Evolutionary conservation across 331 rosid species (phyloP).

Genomic region (Telfairia occidentalis): DNA sequence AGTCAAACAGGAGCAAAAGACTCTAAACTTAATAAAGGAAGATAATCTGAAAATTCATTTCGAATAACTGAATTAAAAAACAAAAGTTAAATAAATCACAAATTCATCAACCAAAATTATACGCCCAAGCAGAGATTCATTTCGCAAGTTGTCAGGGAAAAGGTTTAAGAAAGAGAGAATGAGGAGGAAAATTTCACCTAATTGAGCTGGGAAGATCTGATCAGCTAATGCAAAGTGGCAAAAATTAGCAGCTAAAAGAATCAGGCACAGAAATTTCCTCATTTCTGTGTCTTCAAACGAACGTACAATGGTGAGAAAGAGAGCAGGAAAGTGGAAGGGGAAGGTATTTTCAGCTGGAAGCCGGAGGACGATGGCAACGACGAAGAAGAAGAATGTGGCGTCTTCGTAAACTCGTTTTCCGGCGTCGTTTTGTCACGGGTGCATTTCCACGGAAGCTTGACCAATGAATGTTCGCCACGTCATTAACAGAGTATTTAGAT

Average conservation of each 20-base stretch:
- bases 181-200: background rate
- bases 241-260: background rate
- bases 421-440: background rate
- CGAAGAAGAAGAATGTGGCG: background rate
- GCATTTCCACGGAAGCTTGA: background rate
- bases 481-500: background rate
- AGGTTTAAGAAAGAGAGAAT: background rate
- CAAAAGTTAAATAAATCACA: background rate
- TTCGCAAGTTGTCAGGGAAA: background rate
- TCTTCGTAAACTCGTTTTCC: background rate
- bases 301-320: background rate
- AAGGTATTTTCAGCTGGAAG: background rate
- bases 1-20: background rate
- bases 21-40: background rate
- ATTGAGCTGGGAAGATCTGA: slow-evolving; percentile 11
- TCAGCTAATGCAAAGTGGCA: background rate
- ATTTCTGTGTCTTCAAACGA: background rate
- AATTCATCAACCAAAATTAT: background rate
- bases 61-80: background rate
- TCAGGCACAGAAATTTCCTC: background rate
- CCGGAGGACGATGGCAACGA: background rate
- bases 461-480: background rate
- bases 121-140: background rate
- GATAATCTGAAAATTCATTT: background rate
- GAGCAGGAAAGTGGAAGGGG: background rate